These are phyloP conservation scores for Saturnispora zaruensis DNA, from an alignment of 805 yeast genomes.

Conservation along the genomic window DNA sequence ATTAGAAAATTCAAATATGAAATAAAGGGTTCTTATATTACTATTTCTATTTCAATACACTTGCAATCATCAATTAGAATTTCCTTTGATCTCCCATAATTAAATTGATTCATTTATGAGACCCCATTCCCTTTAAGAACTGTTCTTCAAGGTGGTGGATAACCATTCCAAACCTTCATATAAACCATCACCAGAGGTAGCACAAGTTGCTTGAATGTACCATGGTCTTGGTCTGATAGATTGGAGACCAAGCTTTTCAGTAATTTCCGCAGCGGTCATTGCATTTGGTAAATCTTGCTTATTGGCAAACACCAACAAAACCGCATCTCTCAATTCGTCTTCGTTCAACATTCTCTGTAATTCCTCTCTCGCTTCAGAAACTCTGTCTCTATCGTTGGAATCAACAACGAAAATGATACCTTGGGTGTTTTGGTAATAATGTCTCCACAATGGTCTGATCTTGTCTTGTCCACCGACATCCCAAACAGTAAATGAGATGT, in stretches of 20 bases:
- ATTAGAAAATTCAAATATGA: neutral
- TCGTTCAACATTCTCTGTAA: conserved; percentile 97
- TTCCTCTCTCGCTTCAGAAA: conserved; percentile 96
- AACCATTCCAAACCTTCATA: conserved; percentile 98
- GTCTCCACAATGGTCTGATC: conserved; percentile 98
- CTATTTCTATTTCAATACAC: neutral
- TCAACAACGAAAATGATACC: conserved; percentile 97
- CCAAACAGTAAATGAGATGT: conserved; percentile 96
- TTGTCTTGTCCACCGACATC: conserved; percentile 99
- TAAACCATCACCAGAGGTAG: conserved; percentile 98
- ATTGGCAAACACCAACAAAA: conserved; percentile 92
- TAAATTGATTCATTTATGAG: neutral
- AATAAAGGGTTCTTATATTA: neutral
- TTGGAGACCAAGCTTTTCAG: conserved; percentile 93
- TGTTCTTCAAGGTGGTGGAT: conserved; percentile 78
- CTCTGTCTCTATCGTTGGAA: conserved; percentile 96
- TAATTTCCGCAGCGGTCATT: conserved; percentile 97
- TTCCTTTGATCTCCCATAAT: neutral
- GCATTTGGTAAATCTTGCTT: conserved; percentile 99
- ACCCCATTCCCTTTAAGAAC: conserved; percentile 24
- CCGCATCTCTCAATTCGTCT: conserved; percentile 95
- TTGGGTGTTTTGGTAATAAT: conserved; percentile 97
- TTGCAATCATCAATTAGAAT: neutral
- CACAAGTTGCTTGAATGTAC: conserved; percentile 99
- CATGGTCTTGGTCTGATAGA: conserved; percentile 98